Evolutionary conservation across 768 basidiomycete species (phyloP), one percentile per base, ranked within the genome.

Genomic region (Phylloporus arenicola): DNA sequence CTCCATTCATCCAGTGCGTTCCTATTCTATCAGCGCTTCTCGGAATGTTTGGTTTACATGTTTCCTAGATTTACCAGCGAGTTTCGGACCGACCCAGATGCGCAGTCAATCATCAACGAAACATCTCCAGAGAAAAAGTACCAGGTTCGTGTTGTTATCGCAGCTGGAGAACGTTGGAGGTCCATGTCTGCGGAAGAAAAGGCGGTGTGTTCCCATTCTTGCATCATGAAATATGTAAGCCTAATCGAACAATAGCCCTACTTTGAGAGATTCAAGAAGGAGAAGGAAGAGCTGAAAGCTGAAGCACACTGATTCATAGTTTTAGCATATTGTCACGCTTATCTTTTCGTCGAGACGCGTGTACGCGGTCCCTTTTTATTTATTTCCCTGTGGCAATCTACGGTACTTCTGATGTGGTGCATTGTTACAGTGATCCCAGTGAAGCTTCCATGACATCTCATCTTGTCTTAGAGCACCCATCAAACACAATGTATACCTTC

Each of bases 121-220:
- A 52, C 35, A 7, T 16, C 29, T 14, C 35, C 45, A 24, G 52
- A 48, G 5, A 51, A 50, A 33, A 50, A 3, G 1, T 31, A 40
- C 13, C 0, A 16, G 0, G 20, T 58, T 37, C 55, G 57, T 4
- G 40, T 52, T 11, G 27, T 53, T 3, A 12, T 53, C 29, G 54
- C 52, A 13, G 63, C 62, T 19, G 71, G 33, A 14, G 47, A 34
- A 5, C 59, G 56, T 13, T 73, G 72, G 72, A 59, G 51, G 14
- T 55, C 56, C 24, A 56, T 73, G 65, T 58, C 67, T 7, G 12
- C 40, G 2, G 59, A 57, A n/a, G 69, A 70, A 48, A 71, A 68
- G 52, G 56, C 58, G 8, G 71, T 70, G 33, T 29, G 62, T 51
- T 22, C 2, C 16, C 11, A 2, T 47, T 25, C 35, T 25, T 6